A percentile compares a stretch with the other conserved stretches of the same genome.
Evolutionary conservation across 2,329 filamentous ascomycete species (phyloP).

Genomic region (Parastagonospora nodorum): DNA sequence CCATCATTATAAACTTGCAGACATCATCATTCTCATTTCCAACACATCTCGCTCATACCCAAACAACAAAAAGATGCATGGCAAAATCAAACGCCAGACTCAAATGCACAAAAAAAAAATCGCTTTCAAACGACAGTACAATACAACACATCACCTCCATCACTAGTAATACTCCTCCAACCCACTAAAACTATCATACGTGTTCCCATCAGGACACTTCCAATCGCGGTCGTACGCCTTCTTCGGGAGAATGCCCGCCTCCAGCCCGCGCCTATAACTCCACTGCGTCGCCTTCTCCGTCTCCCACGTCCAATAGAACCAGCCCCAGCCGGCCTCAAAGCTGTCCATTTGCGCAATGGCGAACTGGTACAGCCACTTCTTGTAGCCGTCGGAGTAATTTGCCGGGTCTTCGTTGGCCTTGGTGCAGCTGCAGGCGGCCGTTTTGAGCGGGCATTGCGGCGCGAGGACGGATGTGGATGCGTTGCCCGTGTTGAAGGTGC

Average conservation of each 20-base stretch:
- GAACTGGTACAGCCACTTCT: slow-evolving; percentile 84
- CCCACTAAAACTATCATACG: slow-evolving; percentile 49
- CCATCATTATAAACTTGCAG: no score
- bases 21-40: no score
- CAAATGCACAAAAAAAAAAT: neutral
- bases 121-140: neutral
- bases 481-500: slow-evolving; percentile 76
- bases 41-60: neutral
- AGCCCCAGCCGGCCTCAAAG: slow-evolving; percentile 92
- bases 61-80: neutral
- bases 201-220: slow-evolving; percentile 43
- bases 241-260: slow-evolving; percentile 76
- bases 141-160: neutral
- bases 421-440: slow-evolving; percentile 71
- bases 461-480: slow-evolving; percentile 64
- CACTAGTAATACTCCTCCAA: slow-evolving; percentile 52
- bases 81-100: neutral
- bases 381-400: slow-evolving; percentile 74
- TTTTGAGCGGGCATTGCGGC: slow-evolving; percentile 72
- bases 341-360: slow-evolving; percentile 95
- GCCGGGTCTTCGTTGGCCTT: slow-evolving; percentile 74
- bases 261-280: slow-evolving; percentile 84
- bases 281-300: slow-evolving; percentile 86
- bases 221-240: slow-evolving; percentile 51
- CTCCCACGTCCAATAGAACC: slow-evolving; percentile 99